Evolutionary conservation across 1,284 basidiomycete genomes (phyloP), one percentile per base, ranked within the genome.

Genomic region (Lentinula novae-zelandiae): DNA sequence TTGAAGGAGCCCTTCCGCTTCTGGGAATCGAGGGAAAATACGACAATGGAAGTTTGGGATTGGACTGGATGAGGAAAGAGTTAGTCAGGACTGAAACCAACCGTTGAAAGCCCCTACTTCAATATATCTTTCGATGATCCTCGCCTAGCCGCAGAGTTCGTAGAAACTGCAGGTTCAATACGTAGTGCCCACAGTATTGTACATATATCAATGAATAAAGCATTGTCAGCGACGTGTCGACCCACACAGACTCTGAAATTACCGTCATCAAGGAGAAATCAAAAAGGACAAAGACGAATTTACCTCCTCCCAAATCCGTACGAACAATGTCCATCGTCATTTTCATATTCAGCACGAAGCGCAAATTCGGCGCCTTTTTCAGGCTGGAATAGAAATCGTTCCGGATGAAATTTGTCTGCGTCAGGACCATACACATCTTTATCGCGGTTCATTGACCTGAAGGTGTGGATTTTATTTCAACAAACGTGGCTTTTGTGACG

Each of bases 381-480:
- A 5, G 52, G 13, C 17, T 20, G n/a, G 20, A 31, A 34, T 20
- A 61, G 49, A 42, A 51, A 56, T 34, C 54, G 48, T 36, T 57
- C 60, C 6, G 54, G 54, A 17, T 38, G 48, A 20, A 57, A 57
- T n/a, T 57, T 12, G 3, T 57, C 46, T 3, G 53, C 60, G 12
- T 57, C 60, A 15, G 54, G n/a, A 38, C 60, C 60, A 17, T 56
- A 61, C 12, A 44, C 27, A 0, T 56, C 54, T 34, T 40, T 50
- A 39, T 56, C 53, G 17, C 54, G 60, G 31, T 61, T 56, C n/a
- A 61, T 61, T 15, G 60, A 61, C 60, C 60, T 61, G 38, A 3
- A 2, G 10, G 27, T 4, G 27, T 27, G 27, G 27, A 27, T 27
- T 27, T 27, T 27, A 27, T 27, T 27, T 27, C 27, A 27, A 27